Percentiles rank a stretch among this genome's conserved stretches.
These are phyloP conservation scores for Diaporthe eres DNA, from an alignment of 2,329 filamentous ascomycete species.

Conservation along the genomic window DNA sequence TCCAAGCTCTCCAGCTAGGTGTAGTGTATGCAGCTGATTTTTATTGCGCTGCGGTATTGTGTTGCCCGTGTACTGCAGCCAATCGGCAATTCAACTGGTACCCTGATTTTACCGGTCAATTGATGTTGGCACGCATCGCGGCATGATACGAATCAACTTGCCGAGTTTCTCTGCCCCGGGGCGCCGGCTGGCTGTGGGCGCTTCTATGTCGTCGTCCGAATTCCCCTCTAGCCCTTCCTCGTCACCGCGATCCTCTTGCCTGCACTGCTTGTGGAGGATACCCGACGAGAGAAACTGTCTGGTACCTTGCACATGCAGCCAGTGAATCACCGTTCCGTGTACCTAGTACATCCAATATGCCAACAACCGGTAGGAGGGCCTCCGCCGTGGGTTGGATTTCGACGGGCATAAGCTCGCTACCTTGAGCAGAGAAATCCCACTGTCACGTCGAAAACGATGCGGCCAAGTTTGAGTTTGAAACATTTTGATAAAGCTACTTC, in stretches of 20 bases:
- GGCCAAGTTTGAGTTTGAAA: neutral
- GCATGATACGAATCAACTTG: neutral
- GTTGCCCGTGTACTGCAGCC: neutral
- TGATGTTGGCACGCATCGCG: neutral
- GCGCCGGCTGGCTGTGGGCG: too few species aligned
- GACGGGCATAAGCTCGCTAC: too few species aligned
- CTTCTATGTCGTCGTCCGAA: neutral
- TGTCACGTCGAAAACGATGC: neutral
- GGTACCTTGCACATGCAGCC: too few species aligned
- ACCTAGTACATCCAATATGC: too few species aligned
- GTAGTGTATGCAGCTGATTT: neutral
- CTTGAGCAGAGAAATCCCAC: neutral
- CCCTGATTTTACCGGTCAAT: neutral
- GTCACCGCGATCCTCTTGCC: too few species aligned
- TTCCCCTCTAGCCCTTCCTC: neutral
- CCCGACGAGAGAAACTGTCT: too few species aligned
- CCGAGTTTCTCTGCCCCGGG: neutral
- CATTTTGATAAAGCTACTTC: neutral
- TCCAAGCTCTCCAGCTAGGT: neutral
- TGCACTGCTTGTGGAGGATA: too few species aligned
- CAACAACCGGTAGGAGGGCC: neutral
- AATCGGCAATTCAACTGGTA: neutral
- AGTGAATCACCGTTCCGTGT: too few species aligned
- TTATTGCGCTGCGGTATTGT: neutral
- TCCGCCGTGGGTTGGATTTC: neutral